Base-by-base conservation (phyloP, 2,329 filamentous ascomycete species). In the Penicillium brasilianum region DNA sequence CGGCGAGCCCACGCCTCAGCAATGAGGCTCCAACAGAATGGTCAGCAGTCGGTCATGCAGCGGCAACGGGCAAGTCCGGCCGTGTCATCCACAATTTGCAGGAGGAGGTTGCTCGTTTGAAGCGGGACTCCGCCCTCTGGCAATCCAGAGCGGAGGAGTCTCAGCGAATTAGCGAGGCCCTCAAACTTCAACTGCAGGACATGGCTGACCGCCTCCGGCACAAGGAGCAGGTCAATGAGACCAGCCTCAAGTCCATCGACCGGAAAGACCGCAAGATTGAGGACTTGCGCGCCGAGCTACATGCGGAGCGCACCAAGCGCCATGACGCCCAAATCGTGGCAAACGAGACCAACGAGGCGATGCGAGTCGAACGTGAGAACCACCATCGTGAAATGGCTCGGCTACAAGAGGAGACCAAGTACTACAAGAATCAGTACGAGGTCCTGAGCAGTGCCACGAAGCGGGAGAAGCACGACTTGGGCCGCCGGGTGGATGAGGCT, bases 31-130 rank as follows among this genome's bases (percentile, higher is more conserved):
- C 71, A 25, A 62, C 72, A n/a, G 78, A 80, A 71, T 83, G 81
- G 81, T 83, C 81, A 1, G 81, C 81, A 2, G 80, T 83, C 30
- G 81, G 81, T 13, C 80, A 82, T 61, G 81, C 81, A 61, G 81
- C 81, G 37, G 77, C 79, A 25, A 80, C 78, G 8, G 81, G 81
- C 41, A 83, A 83, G 68, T 83, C 81, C 2, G 80, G 81, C 30
- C 78, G 81, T 37, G 81, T 83, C 20, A 83, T 83, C 56, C 81
- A 83, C 61, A 79, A 80, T 58, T 70, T 83, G 36, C 81, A 82
- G 68, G 80, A 80, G 63, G 81, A 83, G 50, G 82, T 82, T 60
- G 81, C 81, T 30, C 79, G 80, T 25, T 66, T 82, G 43, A 81
- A 78, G 11, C 77, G 81, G 18, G 81, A 83, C 62, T 79, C 77